phyloP scores from a whole-genome alignment of 768 basidiomycete genomes.

The Plicaturopsis crispa region DNA sequence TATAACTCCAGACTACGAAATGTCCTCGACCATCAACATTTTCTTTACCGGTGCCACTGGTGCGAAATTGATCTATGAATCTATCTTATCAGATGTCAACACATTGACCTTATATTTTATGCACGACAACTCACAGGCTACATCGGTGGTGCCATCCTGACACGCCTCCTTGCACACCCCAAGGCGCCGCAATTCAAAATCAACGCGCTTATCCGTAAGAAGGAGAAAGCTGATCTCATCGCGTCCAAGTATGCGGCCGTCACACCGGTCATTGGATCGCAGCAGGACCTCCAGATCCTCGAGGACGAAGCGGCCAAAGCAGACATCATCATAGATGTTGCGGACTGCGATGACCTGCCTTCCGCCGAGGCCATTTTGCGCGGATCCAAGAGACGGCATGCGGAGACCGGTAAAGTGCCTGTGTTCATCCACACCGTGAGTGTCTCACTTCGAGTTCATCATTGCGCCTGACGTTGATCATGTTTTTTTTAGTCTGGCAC shows the following conservation, averaged over 20 bases:
- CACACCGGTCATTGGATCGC: constrained; percentile 23
- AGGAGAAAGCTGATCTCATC: constrained; percentile 17
- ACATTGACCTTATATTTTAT: too few species aligned
- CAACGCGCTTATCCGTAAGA: constrained; percentile 19
- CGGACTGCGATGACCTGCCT: constrained; percentile 9
- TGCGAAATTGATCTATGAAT: constrained; percentile 6
- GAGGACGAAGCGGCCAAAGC: constrained; percentile 18
- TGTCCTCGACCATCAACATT: constrained; percentile 26
- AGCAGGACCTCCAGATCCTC: constrained; percentile 20
- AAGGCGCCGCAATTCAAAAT: constrained; percentile 15
- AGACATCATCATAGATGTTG: constrained; percentile 25
- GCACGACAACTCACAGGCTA: constrained; percentile 18
- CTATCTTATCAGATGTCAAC: too few species aligned
- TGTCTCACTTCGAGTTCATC: not conserved
- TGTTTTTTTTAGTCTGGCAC: constrained; percentile 25
- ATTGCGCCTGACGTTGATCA: too few species aligned
- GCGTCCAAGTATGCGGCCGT: constrained; percentile 15
- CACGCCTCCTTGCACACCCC: constrained; percentile 19
- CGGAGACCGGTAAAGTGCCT: constrained; percentile 5
- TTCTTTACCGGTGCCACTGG: constrained; percentile 42
- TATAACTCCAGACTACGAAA: too few species aligned
- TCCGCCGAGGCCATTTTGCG: constrained; percentile 7
- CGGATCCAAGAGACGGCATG: constrained; percentile 6
- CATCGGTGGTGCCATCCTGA: constrained; percentile 23
- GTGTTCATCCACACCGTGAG: constrained; percentile 10